Evolutionary conservation across 345 rosid genomes (phyloP), one percentile per base, ranked within the genome.

Genomic region (Populus tremula): DNA sequence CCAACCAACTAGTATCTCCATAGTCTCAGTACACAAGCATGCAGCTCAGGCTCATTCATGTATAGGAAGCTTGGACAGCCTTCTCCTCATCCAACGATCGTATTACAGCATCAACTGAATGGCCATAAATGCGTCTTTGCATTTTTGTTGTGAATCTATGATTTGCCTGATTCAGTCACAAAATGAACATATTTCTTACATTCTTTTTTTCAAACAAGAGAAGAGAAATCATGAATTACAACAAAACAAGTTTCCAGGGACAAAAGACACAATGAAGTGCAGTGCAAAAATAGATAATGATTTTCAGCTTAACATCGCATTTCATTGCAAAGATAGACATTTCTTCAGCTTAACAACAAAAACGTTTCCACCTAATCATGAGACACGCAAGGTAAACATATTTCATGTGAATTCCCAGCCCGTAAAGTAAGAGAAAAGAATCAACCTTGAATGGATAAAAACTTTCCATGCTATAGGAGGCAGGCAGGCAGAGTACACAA

Each of bases 41-140:
- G 50, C 50, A 47, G 50, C 50, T 47, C 50, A 47, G 16, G 4
- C 50, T 41, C n/a, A 61, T 38, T 59, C 67, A 23, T 56, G 53
- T 3, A 59, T 16, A 61, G 27, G 36, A 38, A 23, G 89, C 93
- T 76, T 92, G 96, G 75, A 94, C 88, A 77, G 97, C 98, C 83
- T 89, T 88, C 84, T 91, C 97, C 88, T 90, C 94, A 68, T 94
- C 72, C 75, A 92, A 77, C 33, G 98, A 97, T 20, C 89, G 91
- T 54, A 94, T 89, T 23, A 84, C 87, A 41, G 90, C 97, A 88
- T 90, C 86, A 35, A 89, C 85, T 31, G 89, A 82, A 78, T 80
- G 91, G 38, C 97, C 94, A 71, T 91, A 88, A 39, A 89, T 87
- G 2, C 86, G 87, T 69, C 96, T 92, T 83, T 92, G 97, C 82